Evolutionary conservation across 306 rosid species (phyloP), one percentile per base, ranked within the genome.

Genomic region (Quercus dentata): DNA sequence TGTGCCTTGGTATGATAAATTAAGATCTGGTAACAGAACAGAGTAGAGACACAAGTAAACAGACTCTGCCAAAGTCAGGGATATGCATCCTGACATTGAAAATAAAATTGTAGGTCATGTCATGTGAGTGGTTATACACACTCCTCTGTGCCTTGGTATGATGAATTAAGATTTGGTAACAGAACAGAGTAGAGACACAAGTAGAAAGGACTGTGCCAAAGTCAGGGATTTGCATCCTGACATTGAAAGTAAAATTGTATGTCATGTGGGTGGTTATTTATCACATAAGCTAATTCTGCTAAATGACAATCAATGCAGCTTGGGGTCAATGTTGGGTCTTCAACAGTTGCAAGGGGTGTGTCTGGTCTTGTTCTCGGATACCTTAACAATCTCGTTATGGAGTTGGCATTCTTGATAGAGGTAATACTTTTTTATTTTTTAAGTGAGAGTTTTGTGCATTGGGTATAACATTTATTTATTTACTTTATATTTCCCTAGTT

Each of bases 351-450:
- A 74, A 85, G 93, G 57, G 94, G 98, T 46, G 97, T 92, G 77
- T 87, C 63, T 12, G 87, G 81, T 75, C 87, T 92, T 83, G 93
- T 94, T 87, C 93, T 94, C 67, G 98, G 98, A 51, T 92, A 88
- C 88, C 88, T 92, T 52, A 92, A 88, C 83, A 92, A 92, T 75
- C 86, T 94, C 89, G 91, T 94, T 49, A 83, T 89, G 71, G 98
- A 94, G 89, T 86, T 94, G 97, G 98, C 98, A 62, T 92, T 92
- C 78, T 84, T 94, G 86, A 86, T 94, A 79, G 97, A 92, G 97
- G 98, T 94, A 72, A 78, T 19, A 57, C 27, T 19, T 33, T 2
- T 35, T 67, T 18, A 8, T 33, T 33, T 35, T 33, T 15, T 14
- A 35, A 49, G 14, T 38, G 3, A 38, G 38, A 33, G 46, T 8